Conservation (phyloP, 2,329 filamentous ascomycete species). For the Endothia cerciana region DNA sequence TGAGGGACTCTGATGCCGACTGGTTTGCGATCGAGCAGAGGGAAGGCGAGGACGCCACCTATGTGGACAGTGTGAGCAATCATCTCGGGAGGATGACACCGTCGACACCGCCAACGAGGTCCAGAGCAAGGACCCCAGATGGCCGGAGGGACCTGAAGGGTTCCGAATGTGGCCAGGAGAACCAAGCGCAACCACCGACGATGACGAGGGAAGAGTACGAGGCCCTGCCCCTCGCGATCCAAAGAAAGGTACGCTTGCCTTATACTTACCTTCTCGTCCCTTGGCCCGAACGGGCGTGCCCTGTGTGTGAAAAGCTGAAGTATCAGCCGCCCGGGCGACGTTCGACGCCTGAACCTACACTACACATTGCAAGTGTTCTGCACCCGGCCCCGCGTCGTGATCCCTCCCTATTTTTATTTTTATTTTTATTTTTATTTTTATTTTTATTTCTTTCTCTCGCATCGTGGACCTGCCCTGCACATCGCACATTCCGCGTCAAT, state of each 20-base stretch:
- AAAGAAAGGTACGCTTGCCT: slow-evolving; percentile 52
- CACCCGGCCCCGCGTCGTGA: neutral
- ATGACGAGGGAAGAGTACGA: slow-evolving; percentile 54
- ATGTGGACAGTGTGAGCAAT: slow-evolving; percentile 20
- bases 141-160: slow-evolving; percentile 23
- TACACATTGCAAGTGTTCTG: neutral
- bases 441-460: neutral
- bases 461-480: neutral
- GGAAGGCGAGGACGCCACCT: slow-evolving; percentile 19
- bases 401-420: neutral
- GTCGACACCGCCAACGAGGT: slow-evolving; percentile 8
- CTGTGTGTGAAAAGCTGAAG: neutral
- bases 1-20: slow-evolving; percentile 11
- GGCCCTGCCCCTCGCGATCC: slow-evolving; percentile 52
- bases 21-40: slow-evolving; percentile 10
- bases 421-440: neutral
- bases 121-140: slow-evolving; percentile 16
- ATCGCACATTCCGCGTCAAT: neutral
- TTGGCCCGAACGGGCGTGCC: neutral
- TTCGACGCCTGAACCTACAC: too few species aligned
- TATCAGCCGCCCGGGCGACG: neutral
- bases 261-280: slow-evolving; percentile 1
- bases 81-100: slow-evolving; percentile 22
- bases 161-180: slow-evolving; percentile 10
- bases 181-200: slow-evolving; percentile 18